A percentile compares a stretch with the other conserved stretches of the same genome.
These are phyloP conservation scores for Ustilago nuda DNA, from an alignment of 1,284 basidiomycete species.

Conservation along the genomic window DNA sequence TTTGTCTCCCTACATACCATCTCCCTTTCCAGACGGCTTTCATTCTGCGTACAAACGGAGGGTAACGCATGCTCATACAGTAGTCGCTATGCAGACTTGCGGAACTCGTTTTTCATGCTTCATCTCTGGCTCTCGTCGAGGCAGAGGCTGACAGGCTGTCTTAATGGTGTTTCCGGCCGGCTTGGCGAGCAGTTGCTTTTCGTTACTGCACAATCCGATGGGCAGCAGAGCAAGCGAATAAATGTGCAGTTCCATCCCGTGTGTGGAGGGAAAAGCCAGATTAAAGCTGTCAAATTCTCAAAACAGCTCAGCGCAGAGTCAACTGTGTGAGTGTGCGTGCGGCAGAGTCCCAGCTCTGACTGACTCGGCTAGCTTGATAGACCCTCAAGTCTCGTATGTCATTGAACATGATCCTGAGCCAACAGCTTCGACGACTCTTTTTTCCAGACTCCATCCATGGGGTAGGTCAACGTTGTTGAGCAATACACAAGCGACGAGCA, in stretches of 20 bases:
- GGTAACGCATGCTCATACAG: neutral
- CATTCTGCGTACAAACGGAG: neutral
- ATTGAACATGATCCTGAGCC: conserved; percentile 8
- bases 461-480: too few species aligned
- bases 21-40: conserved; percentile 1
- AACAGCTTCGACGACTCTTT: conserved; percentile 1
- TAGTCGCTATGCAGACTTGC: neutral
- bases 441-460: neutral
- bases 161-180: neutral
- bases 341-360: neutral
- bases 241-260: neutral
- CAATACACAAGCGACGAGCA: too few species aligned
- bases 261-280: conserved; percentile 2
- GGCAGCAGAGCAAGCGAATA: neutral
- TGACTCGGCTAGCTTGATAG: neutral
- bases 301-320: neutral
- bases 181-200: conserved; percentile 1
- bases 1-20: neutral
- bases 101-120: neutral
- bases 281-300: neutral
- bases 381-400: conserved; percentile 8
- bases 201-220: neutral
- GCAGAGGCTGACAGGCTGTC: neutral
- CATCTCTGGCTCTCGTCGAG: neutral
- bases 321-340: neutral